Conservation (phyloP, 257 asterid species). For the Linderniella brevidens region DNA sequence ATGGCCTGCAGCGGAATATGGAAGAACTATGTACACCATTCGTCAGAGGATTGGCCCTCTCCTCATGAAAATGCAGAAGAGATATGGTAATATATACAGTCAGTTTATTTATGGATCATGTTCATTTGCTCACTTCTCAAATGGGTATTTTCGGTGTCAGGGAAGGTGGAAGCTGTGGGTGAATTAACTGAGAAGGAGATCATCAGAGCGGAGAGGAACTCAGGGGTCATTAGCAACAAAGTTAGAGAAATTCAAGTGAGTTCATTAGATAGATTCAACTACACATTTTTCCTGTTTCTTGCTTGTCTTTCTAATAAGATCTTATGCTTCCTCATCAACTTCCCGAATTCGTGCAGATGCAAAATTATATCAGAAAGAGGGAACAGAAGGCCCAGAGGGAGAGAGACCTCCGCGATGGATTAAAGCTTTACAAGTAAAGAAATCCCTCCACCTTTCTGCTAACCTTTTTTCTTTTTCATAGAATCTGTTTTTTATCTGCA, state of each 20-base stretch:
- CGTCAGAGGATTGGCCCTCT: constrained; percentile 81
- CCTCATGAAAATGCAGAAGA: constrained; percentile 76
- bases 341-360: constrained; percentile 32
- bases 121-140: neutral
- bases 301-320: neutral
- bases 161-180: constrained; percentile 49
- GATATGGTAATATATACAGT: constrained; percentile 38
- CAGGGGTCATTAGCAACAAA: constrained; percentile 55
- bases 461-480: neutral
- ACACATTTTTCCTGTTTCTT: neutral
- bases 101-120: neutral
- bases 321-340: neutral
- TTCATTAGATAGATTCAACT: neutral
- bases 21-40: constrained; percentile 93
- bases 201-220: constrained; percentile 67
- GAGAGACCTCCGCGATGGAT: constrained; percentile 68
- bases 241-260: constrained; percentile 89
- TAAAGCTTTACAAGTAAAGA: constrained; percentile 74
- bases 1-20: constrained; percentile 99
- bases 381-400: constrained; percentile 66
- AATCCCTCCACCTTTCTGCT: constrained; percentile 10
- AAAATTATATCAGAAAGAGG: constrained; percentile 42
- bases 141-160: constrained; percentile 19
- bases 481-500: neutral
- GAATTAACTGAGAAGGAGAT: constrained; percentile 82